Percentiles rank a stretch among this genome's conserved stretches.
Conservation (phyloP, 768 basidiomycete species). For the Russula foetens region DNA sequence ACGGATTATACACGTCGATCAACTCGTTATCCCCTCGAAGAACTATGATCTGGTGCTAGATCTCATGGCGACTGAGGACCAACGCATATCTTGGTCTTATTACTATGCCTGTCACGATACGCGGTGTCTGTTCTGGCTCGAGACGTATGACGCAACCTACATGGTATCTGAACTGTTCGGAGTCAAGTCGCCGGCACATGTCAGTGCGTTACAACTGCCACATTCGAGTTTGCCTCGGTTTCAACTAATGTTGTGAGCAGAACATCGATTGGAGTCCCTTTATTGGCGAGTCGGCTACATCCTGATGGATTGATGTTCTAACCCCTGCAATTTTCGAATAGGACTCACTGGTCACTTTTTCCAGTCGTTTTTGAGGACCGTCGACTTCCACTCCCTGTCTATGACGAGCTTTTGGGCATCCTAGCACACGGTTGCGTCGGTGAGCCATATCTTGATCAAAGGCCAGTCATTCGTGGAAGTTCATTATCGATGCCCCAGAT, state of each 20-base stretch:
- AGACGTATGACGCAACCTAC: slow-evolving; percentile 31
- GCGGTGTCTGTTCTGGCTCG: slow-evolving; percentile 45
- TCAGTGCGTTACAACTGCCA: slow-evolving; percentile 6
- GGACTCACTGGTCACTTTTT: slow-evolving; percentile 24
- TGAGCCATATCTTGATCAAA: slow-evolving; percentile 17
- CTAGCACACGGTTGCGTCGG: slow-evolving; percentile 33
- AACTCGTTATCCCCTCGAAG: slow-evolving; percentile 13
- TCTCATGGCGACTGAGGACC: slow-evolving; percentile 25
- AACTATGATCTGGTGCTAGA: slow-evolving; percentile 16
- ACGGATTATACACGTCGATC: slow-evolving; percentile 10
- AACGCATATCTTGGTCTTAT: slow-evolving; percentile 31
- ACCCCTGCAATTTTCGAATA: slow-evolving; percentile 1
- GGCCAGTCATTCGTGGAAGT: neutral
- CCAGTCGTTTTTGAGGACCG: slow-evolving; percentile 17
- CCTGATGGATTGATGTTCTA: neutral
- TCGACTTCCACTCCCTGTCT: neutral
- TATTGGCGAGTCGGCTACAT: slow-evolving; percentile 20
- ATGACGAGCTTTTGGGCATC: slow-evolving; percentile 32
- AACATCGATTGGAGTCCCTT: slow-evolving; percentile 16
- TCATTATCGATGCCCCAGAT: neutral
- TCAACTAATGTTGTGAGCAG: slow-evolving; percentile 1
- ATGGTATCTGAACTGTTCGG: slow-evolving; percentile 25
- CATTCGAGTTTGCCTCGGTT: neutral
- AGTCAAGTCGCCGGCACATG: slow-evolving; percentile 4
- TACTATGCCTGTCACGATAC: slow-evolving; percentile 42